phyloP scores from a whole-genome alignment of 2,329 filamentous ascomycete genomes.

The Raffaelea arxii region DNA sequence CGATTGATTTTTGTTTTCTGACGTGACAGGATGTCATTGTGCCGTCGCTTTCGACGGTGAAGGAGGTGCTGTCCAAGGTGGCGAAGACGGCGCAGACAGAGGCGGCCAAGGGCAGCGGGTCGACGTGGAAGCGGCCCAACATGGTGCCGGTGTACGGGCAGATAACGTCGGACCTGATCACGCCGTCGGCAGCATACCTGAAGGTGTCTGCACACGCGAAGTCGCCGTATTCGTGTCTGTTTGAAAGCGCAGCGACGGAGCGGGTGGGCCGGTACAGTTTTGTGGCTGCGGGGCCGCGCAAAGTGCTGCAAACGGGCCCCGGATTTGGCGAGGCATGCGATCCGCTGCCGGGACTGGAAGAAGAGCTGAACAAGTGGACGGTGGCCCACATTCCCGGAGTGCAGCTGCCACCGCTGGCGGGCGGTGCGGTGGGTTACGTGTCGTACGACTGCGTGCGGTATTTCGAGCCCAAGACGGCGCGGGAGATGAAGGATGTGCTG shows the following conservation, averaged over 20 bases:
- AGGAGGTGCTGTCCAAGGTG: conserved; percentile 11
- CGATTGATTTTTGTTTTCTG: neutral
- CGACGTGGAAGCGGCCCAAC: conserved; percentile 11
- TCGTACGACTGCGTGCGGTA: conserved; percentile 84
- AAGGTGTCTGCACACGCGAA: conserved; percentile 71
- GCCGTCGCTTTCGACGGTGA: conserved; percentile 17
- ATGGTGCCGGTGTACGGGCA: conserved; percentile 17
- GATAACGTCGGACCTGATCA: conserved; percentile 69
- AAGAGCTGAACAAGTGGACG: conserved; percentile 67
- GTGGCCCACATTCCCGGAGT: conserved; percentile 78
- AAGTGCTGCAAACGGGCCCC: conserved; percentile 78
- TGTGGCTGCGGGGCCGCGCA: conserved; percentile 61
- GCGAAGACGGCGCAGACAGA: conserved; percentile 4
- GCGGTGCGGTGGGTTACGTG: conserved; percentile 91
- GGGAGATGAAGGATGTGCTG: conserved; percentile 79
- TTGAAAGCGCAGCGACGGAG: conserved; percentile 87
- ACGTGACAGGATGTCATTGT: conserved; percentile 14
- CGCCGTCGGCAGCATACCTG: conserved; percentile 88
- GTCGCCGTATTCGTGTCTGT: conserved; percentile 70
- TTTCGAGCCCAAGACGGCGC: conserved; percentile 95
- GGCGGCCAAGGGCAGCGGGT: conserved; percentile 7
- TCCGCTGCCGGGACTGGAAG: conserved; percentile 72
- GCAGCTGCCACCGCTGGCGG: conserved; percentile 74
- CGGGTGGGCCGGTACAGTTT: conserved; percentile 94
- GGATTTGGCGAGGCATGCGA: conserved; percentile 79